These are phyloP conservation scores for Nakataea oryzae DNA, from an alignment of 2,329 filamentous ascomycete species.

Conservation along the genomic window DNA sequence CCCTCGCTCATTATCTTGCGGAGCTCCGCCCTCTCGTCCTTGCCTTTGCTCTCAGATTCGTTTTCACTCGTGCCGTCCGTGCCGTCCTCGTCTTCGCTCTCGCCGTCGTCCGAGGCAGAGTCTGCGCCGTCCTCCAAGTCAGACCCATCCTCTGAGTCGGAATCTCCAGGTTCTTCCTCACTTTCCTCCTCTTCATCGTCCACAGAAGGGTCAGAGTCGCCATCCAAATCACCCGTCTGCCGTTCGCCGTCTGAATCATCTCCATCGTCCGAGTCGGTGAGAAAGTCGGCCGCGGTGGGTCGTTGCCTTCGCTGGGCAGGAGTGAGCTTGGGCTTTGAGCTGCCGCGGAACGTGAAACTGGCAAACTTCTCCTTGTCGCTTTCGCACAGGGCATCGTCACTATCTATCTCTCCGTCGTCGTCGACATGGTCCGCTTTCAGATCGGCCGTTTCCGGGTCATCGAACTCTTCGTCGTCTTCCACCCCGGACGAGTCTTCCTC, in stretches of 20 bases:
- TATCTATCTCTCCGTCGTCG: constrained; percentile 50
- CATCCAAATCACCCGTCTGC: constrained; percentile 13
- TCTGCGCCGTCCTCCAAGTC: constrained; percentile 20
- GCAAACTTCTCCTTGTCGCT: constrained; percentile 79
- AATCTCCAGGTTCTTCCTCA: constrained; percentile 13
- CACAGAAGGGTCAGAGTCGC: constrained; percentile 17
- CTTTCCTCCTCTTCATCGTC: constrained; percentile 19
- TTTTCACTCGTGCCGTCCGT: constrained; percentile 21
- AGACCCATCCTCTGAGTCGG: constrained; percentile 16
- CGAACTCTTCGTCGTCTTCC: constrained; percentile 32
- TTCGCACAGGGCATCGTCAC: constrained; percentile 63
- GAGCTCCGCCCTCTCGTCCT: constrained; percentile 38
- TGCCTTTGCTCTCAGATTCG: constrained; percentile 18
- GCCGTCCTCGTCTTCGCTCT: constrained; percentile 21
- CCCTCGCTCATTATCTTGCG: constrained; percentile 58
- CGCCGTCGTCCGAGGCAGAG: constrained; percentile 17
- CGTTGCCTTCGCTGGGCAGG: constrained; percentile 25
- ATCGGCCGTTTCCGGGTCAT: constrained; percentile 45
- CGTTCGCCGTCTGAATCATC: constrained; percentile 13
- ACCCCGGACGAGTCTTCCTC: constrained; percentile 24
- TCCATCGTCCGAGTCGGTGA: constrained; percentile 35
- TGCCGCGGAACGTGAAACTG: constrained; percentile 56
- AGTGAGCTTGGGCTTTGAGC: constrained; percentile 35
- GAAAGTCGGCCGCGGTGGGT: constrained; percentile 46
- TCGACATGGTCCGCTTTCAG: constrained; percentile 41